Percentiles rank a stretch among this genome's conserved stretches.
phyloP scores from a whole-genome alignment of 1,284 basidiomycete species.

The Mycena citricolor region DNA sequence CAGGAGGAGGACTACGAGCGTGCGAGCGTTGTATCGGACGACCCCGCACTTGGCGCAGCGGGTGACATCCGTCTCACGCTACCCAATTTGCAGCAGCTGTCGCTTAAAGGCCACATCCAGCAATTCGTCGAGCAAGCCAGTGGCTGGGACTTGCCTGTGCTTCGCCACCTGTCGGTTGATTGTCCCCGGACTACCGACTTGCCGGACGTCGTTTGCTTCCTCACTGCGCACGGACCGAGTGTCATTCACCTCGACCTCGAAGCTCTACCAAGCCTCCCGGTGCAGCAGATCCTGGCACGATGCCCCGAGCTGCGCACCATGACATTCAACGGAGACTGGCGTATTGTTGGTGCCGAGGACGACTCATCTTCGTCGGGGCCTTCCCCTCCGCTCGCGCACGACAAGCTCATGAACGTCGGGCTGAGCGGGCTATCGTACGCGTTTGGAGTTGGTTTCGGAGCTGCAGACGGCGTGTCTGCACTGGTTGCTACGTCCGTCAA shows the following conservation, averaged over 20 bases:
- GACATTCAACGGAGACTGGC: constrained; percentile 74
- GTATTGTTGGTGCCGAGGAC: constrained; percentile 34
- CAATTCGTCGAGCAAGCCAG: constrained; percentile 67
- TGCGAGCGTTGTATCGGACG: constrained; percentile 30
- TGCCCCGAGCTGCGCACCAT: constrained; percentile 62
- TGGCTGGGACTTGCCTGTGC: constrained; percentile 61
- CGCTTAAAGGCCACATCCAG: constrained; percentile 54
- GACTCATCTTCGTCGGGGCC: constrained; percentile 32
- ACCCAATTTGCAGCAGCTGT: constrained; percentile 57
- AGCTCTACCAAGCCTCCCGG: constrained; percentile 52
- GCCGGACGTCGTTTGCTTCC: constrained; percentile 60
- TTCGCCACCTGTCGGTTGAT: constrained; percentile 56
- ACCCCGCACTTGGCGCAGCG: constrained; percentile 53
- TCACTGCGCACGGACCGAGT: constrained; percentile 51
- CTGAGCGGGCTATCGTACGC: constrained; percentile 68
- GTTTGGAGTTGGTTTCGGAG: constrained; percentile 59
- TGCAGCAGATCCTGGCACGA: constrained; percentile 55
- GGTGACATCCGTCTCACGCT: constrained; percentile 55
- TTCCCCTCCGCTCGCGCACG: constrained; percentile 47
- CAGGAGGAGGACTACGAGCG: too few species aligned
- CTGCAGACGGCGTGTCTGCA: constrained; percentile 38
- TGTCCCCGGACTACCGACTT: constrained; percentile 44
- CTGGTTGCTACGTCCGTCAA: constrained; percentile 55
- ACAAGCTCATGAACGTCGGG: constrained; percentile 58
- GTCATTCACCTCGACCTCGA: constrained; percentile 66